phyloP scores from a whole-genome alignment of 805 yeast genomes.

The Ogataea methylovora region DNA sequence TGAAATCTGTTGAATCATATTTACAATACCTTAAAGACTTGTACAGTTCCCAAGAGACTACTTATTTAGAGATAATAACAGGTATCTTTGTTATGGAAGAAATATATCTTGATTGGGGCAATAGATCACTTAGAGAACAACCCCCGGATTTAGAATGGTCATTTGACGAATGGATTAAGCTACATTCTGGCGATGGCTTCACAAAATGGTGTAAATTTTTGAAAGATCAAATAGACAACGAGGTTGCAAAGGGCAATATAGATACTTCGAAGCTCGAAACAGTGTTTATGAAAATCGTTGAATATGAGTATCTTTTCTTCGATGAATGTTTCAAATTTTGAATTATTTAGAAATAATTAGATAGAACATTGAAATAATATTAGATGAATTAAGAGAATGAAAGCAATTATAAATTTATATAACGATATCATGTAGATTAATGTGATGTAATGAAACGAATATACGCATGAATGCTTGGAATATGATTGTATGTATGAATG shows the following conservation, averaged over 20 bases:
- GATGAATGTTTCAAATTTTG: constrained; percentile 33
- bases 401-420: too few relatives aligned
- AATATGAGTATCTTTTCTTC: constrained; percentile 38
- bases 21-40: constrained; percentile 26
- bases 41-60: constrained; percentile 16
- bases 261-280: constrained; percentile 18
- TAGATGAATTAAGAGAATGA: too few relatives aligned
- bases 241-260: background rate
- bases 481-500: too few relatives aligned
- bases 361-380: too few relatives aligned
- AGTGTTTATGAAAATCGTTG: constrained; percentile 27
- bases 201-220: constrained; percentile 41
- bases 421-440: too few relatives aligned
- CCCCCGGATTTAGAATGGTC: constrained; percentile 26
- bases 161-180: constrained; percentile 42
- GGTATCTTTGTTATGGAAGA: constrained; percentile 40
- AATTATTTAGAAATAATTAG: too few relatives aligned
- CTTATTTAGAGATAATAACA: constrained; percentile 36
- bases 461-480: too few relatives aligned
- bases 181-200: constrained; percentile 44
- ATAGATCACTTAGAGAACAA: constrained; percentile 19
- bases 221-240: constrained; percentile 32
- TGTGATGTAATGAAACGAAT: too few relatives aligned
- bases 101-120: constrained; percentile 48
- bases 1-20: constrained; percentile 32